These are phyloP conservation scores for Salix dunnii DNA, from an alignment of 345 rosid genomes.

Conservation along the genomic window DNA sequence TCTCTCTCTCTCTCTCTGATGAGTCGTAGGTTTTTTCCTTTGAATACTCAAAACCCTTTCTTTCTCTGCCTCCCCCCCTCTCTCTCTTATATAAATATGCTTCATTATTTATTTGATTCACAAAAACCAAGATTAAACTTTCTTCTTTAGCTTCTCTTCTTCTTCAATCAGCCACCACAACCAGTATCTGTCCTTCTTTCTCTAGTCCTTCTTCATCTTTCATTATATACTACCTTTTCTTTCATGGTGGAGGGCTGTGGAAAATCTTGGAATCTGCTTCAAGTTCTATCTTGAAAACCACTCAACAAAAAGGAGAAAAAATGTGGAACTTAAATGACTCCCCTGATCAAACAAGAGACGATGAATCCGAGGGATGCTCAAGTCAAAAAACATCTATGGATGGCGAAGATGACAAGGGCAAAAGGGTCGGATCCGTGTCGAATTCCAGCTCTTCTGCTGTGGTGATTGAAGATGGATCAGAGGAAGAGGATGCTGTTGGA, in stretches of 20 bases:
- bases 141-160: constrained; percentile 7
- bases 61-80: background rate
- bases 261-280: background rate
- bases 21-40: constrained; percentile 14
- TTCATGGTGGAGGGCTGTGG: background rate
- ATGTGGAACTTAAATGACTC: constrained; percentile 85
- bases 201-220: background rate
- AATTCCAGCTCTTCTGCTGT: constrained; percentile 85
- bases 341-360: constrained; percentile 45
- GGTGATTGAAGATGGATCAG: constrained; percentile 75
- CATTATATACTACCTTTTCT: background rate
- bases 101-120: background rate
- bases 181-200: background rate
- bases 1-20: constrained; percentile 10
- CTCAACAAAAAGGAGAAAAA: constrained; percentile 13
- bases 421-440: constrained; percentile 67
- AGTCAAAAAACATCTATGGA: constrained; percentile 36
- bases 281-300: background rate
- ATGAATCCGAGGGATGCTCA: constrained; percentile 50
- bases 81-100: background rate
- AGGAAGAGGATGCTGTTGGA: constrained; percentile 44
- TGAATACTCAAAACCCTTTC: constrained; percentile 6
- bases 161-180: background rate
- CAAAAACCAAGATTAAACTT: background rate
- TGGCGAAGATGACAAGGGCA: constrained; percentile 54